A percentile compares a stretch with the other conserved stretches of the same genome.
Evolutionary conservation across 73 alveolate genomes (phyloP).

Genomic region (Breviolum minutum): DNA sequence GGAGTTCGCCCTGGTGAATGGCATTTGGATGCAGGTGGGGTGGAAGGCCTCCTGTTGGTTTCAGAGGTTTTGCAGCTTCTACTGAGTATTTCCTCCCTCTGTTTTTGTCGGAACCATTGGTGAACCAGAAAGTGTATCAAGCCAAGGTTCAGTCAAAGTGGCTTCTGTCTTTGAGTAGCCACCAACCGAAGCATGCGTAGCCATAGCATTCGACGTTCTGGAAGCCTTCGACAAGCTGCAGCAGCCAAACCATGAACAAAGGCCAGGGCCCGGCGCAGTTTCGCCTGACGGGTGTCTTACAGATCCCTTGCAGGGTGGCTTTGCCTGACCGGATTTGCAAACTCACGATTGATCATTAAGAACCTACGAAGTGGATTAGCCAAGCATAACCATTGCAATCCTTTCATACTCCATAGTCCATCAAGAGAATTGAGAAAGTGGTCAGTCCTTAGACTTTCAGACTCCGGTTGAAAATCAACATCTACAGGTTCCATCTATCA

Average conservation of each 20-base stretch:
- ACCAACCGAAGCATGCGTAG: too few relatives aligned
- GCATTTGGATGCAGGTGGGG: background rate
- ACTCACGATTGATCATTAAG: too few relatives aligned
- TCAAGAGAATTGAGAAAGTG: too few relatives aligned
- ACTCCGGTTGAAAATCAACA: too few relatives aligned
- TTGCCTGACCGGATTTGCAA: too few relatives aligned
- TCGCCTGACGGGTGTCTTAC: background rate
- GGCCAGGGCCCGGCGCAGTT: background rate
- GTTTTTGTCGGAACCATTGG: too few relatives aligned
- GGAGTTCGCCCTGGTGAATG: slow-evolving; percentile 33
- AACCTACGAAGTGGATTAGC: too few relatives aligned
- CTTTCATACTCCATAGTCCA: too few relatives aligned
- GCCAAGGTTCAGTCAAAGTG: background rate
- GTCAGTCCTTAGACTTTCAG: too few relatives aligned
- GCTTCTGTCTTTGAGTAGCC: background rate
- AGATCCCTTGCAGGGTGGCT: background rate
- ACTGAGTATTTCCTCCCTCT: background rate
- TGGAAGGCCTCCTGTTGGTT: background rate
- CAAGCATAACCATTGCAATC: too few relatives aligned
- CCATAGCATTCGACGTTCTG: background rate
- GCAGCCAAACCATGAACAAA: slow-evolving; percentile 28
- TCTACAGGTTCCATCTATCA: too few relatives aligned
- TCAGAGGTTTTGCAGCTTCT: background rate
- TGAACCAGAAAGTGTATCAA: background rate
- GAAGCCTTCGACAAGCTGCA: slow-evolving; percentile 13